Conservation (phyloP, 768 basidiomycete genomes). For the Rhizopogon vinicolor region DNA sequence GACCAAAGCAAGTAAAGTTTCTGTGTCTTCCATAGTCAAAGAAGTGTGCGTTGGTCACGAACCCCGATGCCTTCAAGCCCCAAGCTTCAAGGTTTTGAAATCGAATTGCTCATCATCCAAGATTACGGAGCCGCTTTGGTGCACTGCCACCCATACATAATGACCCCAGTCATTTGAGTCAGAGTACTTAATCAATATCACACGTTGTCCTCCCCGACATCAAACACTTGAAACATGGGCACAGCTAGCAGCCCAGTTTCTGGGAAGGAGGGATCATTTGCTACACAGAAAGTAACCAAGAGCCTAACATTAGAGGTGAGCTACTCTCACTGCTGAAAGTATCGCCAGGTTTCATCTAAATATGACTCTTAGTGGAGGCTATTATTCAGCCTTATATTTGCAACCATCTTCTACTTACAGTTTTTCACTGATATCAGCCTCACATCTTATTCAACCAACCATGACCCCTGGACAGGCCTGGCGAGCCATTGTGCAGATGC, state of each 20-base stretch:
- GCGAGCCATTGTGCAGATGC: constrained; percentile 43
- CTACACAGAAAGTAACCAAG: neutral
- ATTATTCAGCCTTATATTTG: constrained; percentile 6
- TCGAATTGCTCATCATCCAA: too few relatives aligned
- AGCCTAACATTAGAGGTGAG: neutral
- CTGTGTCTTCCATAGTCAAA: constrained; percentile 46
- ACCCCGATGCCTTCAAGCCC: neutral
- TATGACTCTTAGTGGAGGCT: neutral
- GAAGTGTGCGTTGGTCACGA: neutral
- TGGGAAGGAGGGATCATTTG: neutral
- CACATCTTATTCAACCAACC: neutral
- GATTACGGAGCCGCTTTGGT: too few relatives aligned
- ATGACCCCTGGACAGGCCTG: constrained; percentile 19
- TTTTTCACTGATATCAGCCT: neutral
- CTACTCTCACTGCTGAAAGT: neutral
- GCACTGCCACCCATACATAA: too few relatives aligned
- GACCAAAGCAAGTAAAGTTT: constrained; percentile 64
- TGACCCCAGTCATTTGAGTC: neutral
- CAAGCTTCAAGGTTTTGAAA: neutral
- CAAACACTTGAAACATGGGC: neutral
- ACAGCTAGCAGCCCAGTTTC: neutral
- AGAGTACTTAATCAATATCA: neutral
- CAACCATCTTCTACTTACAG: neutral
- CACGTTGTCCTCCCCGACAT: neutral
- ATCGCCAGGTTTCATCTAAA: neutral